Evolutionary conservation across 2,329 filamentous ascomycete genomes (phyloP), one percentile per base, ranked within the genome.

Genomic region (Tolypocladium sp.): DNA sequence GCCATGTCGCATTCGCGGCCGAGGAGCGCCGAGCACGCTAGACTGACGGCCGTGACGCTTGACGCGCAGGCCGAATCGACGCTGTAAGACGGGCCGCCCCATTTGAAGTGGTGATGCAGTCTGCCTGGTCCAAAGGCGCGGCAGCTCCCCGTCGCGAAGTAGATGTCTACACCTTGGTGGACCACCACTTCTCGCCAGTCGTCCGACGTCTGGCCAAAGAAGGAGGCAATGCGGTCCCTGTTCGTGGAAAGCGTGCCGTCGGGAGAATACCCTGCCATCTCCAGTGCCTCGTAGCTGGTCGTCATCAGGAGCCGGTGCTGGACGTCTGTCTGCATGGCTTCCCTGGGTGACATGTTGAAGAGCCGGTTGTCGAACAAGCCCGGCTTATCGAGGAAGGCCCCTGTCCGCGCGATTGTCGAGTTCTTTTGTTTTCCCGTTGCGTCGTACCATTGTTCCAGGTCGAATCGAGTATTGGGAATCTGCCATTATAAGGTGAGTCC

Each of bases 281-380:
- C 90, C 44, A 94, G 77, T 0, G 90, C 90, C 66, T 93, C 90
- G 64, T 92, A 93, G 0, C 89, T 86, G 1, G 89, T 91, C 12
- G 87, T 81, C 0, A 94, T 76, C 2, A 87, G 86, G 25, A 92
- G 77, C 61, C 90, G 81, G 68, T 91, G 89, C 74, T 88, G 88
- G 0, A 90, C 90, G 69, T 93, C 90, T 0, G 84, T 88, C 65
- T 90, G 86, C 54, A 82, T 81, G 13, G 89, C 89, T 72, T 93
- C 90, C 61, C 87, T 82, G 1, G 90, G 89, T 41, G 88, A 92
- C 80, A 93, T 92, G 71, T 90, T 90, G 80, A 93, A 93, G 76
- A 93, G 92, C 0, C 83, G 78, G 1, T 88, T 83, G 66, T 93
- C 90, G 64, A 93, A 92, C 13, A 87, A 76, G 53, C 87, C 88